A percentile compares a stretch with the other conserved stretches of the same genome.
phyloP scores from a whole-genome alignment of 768 basidiomycete species.

The Amyloporia xantha region DNA sequence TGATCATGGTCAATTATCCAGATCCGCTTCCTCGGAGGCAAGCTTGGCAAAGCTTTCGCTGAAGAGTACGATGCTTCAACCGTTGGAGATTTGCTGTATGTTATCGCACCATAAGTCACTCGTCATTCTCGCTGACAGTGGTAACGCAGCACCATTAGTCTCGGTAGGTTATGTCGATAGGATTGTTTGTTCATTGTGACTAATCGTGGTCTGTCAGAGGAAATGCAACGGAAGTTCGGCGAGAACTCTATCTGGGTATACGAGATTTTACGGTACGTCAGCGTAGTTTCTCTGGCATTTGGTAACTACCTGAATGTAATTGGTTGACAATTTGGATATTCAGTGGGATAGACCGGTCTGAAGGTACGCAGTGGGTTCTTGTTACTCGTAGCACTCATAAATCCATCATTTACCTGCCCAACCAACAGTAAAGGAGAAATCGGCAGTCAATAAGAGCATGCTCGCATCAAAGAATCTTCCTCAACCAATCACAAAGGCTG shows the following conservation, averaged over 20 bases:
- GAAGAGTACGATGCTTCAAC: constrained; percentile 85
- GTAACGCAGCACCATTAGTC: constrained; percentile 41
- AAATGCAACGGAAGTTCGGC: constrained; percentile 76
- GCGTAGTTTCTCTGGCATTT: background rate
- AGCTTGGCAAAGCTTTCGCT: constrained; percentile 83
- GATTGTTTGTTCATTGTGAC: background rate
- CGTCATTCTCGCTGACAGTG: background rate
- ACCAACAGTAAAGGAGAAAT: constrained; percentile 75
- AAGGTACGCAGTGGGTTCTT: constrained; percentile 74
- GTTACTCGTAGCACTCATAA: background rate
- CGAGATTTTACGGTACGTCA: constrained; percentile 72
- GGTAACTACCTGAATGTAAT: background rate
- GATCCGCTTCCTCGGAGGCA: constrained; percentile 95
- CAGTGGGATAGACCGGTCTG: constrained; percentile 81
- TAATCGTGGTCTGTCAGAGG: constrained; percentile 38
- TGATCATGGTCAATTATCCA: constrained; percentile 26
- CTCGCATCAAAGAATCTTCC: constrained; percentile 92
- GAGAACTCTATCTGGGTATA: constrained; percentile 88
- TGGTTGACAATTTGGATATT: background rate
- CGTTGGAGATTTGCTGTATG: constrained; percentile 86
- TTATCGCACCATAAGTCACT: constrained; percentile 4
- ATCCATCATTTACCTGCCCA: background rate
- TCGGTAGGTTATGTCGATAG: constrained; percentile 36
- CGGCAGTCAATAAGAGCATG: constrained; percentile 83
- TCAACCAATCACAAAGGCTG: constrained; percentile 61